Conservation (phyloP, 257 asterid species). For the Petunia secreta region DNA sequence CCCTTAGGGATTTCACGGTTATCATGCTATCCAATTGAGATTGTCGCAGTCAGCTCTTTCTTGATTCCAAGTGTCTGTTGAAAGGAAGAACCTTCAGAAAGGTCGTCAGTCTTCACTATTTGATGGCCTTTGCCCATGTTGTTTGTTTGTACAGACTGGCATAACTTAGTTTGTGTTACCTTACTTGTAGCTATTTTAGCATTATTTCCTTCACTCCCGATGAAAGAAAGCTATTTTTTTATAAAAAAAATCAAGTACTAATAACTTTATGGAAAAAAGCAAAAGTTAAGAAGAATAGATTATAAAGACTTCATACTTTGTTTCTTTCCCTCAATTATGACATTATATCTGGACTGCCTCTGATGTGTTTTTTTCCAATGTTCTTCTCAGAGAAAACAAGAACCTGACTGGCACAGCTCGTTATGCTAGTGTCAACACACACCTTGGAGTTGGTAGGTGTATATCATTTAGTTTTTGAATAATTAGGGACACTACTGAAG, state of each 20-base stretch:
- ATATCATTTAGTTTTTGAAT: slow-evolving; percentile 10
- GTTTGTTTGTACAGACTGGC: slow-evolving; percentile 2
- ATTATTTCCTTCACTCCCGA: no score
- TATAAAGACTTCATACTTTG: not conserved
- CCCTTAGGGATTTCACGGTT: not conserved
- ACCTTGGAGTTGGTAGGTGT: slow-evolving; percentile 86
- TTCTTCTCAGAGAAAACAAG: slow-evolving; percentile 81
- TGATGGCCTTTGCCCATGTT: not conserved
- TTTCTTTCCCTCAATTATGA: slow-evolving; percentile 12
- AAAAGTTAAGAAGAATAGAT: no score
- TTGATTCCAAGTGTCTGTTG: not conserved
- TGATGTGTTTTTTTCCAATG: not conserved
- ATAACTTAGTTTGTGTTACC: not conserved
- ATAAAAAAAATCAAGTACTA: no score
- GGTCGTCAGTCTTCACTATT: slow-evolving; percentile 5
- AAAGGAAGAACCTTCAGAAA: slow-evolving; percentile 9
- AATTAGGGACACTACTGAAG: not conserved
- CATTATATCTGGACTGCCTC: not conserved
- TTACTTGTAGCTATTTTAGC: no score
- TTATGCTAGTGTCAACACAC: slow-evolving; percentile 94
- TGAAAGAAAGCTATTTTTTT: no score
- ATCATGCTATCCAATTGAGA: not conserved
- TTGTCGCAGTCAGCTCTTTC: not conserved
- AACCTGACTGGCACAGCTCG: slow-evolving; percentile 96
- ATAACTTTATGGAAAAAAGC: no score